These are phyloP conservation scores for Cladorrhinum samala DNA, from an alignment of 495 filamentous ascomycete genomes.

Conservation along the genomic window DNA sequence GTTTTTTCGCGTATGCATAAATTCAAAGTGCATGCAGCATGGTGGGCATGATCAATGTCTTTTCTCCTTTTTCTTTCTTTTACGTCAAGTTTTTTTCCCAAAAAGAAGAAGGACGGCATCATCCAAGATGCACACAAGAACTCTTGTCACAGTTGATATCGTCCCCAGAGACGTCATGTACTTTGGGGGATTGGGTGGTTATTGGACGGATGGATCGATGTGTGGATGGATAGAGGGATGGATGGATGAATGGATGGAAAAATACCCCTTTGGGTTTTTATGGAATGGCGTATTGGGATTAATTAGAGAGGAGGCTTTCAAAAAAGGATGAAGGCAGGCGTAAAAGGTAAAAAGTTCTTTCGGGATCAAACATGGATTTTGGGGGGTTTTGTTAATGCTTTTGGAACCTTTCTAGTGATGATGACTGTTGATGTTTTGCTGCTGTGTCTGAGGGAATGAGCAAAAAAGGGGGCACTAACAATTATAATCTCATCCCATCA, in stretches of 20 bases:
- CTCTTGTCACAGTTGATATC: background rate
- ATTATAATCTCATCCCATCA: too few species aligned
- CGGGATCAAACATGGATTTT: too few species aligned
- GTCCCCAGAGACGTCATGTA: background rate
- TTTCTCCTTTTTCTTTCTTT: background rate
- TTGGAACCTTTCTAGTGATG: background rate
- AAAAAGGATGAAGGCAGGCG: too few species aligned
- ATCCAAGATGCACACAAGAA: background rate
- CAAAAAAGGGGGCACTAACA: background rate
- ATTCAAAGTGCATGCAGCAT: too few species aligned
- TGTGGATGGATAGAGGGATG: background rate
- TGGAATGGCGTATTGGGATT: background rate
- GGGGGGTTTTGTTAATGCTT: background rate
- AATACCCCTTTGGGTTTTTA: background rate
- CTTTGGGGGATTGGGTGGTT: too few species aligned
- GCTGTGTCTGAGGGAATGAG: background rate
- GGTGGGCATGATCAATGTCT: background rate
- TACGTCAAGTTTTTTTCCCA: too few species aligned
- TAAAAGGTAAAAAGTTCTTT: too few species aligned
- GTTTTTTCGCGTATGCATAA: background rate
- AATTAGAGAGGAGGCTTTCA: too few species aligned
- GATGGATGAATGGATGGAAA: background rate
- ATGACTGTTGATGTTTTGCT: too few species aligned
- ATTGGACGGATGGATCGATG: background rate
- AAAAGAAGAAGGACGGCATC: too few species aligned